These are phyloP conservation scores for Pichia sp. DNA, from an alignment of 1,139 yeast species.

Conservation along the genomic window DNA sequence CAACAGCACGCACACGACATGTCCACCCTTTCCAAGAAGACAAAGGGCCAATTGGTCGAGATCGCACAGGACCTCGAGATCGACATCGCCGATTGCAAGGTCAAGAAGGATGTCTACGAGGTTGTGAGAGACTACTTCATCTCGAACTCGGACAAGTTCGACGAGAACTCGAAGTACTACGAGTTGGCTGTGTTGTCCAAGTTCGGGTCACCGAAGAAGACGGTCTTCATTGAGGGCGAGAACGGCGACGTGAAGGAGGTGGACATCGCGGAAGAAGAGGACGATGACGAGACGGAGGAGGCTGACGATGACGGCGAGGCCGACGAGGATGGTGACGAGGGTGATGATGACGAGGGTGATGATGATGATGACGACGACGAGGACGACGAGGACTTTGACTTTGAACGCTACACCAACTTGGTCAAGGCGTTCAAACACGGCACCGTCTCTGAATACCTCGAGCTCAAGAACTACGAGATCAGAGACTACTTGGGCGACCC, in stretches of 20 bases:
- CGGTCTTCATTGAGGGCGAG: conserved; percentile 15
- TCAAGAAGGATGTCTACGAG: conserved; percentile 29
- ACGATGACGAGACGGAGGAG: conserved; percentile 17
- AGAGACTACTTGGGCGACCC: conserved; percentile 50
- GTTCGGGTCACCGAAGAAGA: conserved; percentile 16
- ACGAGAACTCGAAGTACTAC: conserved; percentile 26
- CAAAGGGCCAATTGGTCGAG: conserved; percentile 31
- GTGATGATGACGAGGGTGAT: conserved; percentile 13
- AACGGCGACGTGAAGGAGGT: conserved; percentile 14
- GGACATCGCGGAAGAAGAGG: conserved; percentile 12
- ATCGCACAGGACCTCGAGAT: conserved; percentile 31
- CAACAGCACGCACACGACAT: conserved; percentile 22
- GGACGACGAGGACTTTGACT: conserved; percentile 18
- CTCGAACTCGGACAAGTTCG: conserved; percentile 22
- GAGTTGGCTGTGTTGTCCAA: conserved; percentile 23
- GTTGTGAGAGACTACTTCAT: conserved; percentile 22
- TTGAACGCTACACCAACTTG: conserved; percentile 9
- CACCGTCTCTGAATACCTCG: conserved; percentile 39
- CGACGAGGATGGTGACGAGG: conserved; percentile 13
- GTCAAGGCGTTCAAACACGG: conserved; percentile 28
- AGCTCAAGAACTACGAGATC: conserved; percentile 39
- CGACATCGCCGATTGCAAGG: conserved; percentile 23
- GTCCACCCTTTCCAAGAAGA: conserved; percentile 29
- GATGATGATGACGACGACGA: conserved; percentile 31
- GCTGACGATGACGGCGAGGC: conserved; percentile 19